phyloP scores from a whole-genome alignment of 2,329 filamentous ascomycete species.

The Talaromyces islandicus region DNA sequence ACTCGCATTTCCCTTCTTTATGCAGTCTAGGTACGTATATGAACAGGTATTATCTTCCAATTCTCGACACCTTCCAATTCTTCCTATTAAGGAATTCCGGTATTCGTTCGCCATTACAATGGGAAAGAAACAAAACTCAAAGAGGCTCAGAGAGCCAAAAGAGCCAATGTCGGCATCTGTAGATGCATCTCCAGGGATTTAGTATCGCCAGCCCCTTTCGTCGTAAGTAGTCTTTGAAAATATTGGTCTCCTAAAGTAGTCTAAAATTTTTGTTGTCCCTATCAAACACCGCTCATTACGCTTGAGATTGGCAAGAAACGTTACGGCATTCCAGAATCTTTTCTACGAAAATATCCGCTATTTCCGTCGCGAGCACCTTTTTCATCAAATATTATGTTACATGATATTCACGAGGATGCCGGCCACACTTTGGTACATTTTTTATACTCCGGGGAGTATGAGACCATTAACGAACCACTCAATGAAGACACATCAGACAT shows the following conservation, averaged over 20 bases:
- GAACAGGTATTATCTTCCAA: background rate
- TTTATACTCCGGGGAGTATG: constrained; percentile 12
- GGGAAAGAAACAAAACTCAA: background rate
- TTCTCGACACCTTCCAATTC: background rate
- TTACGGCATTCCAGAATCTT: background rate
- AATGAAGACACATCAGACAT: constrained; percentile 1
- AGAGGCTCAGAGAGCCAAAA: background rate
- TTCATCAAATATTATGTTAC: background rate
- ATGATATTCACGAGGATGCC: constrained; percentile 25
- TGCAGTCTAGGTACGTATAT: background rate
- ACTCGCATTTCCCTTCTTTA: background rate
- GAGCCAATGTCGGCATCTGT: background rate
- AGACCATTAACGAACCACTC: constrained; percentile 9
- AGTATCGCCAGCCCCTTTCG: background rate
- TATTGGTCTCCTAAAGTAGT: too few species aligned
- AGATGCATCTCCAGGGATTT: background rate
- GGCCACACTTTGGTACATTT: constrained; percentile 17
- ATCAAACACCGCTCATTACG: background rate
- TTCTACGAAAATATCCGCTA: background rate
- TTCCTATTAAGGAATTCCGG: background rate
- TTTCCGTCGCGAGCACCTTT: background rate
- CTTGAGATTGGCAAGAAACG: background rate
- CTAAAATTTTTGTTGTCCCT: background rate
- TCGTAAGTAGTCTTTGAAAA: background rate
- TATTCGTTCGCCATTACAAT: background rate